phyloP scores from a whole-genome alignment of 2,329 filamentous ascomycete species.

The Fusarium pseudoanthophilum region DNA sequence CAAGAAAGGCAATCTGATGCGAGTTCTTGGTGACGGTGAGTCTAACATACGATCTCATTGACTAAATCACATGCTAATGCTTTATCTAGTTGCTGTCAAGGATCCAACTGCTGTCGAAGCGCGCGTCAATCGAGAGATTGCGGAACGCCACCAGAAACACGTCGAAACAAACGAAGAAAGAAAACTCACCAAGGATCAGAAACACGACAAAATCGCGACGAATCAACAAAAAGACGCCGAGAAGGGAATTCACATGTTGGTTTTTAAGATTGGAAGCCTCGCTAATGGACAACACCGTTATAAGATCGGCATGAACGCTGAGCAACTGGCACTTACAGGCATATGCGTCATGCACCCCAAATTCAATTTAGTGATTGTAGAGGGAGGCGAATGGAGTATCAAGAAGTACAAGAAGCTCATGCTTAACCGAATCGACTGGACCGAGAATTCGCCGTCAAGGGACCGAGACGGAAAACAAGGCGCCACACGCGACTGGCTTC shows the following conservation, averaged over 20 bases:
- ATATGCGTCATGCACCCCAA: conserved; percentile 92
- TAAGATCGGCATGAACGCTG: conserved; percentile 91
- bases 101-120: conserved; percentile 98
- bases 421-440: conserved; percentile 94
- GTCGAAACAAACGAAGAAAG: conserved; percentile 82
- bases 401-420: conserved; percentile 91
- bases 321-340: conserved; percentile 86
- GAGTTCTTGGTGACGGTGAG: conserved; percentile 83
- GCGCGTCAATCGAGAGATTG: conserved; percentile 91
- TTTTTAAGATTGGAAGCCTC: conserved; percentile 91
- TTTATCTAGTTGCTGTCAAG: conserved; percentile 71
- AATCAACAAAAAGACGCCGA: conserved; percentile 91
- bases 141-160: conserved; percentile 84
- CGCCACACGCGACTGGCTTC: conserved; percentile 78
- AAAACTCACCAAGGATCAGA: conserved; percentile 88
- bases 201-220: conserved; percentile 80
- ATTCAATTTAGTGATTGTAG: conserved; percentile 89
- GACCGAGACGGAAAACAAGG: conserved; percentile 70
- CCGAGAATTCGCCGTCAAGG: conserved; percentile 81
- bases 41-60: conserved; percentile 45
- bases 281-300: conserved; percentile 93
- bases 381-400: conserved; percentile 87
- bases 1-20: conserved; percentile 97
- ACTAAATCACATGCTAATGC: conserved; percentile 32
- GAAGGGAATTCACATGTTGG: conserved; percentile 85